Base-by-base conservation (phyloP, 768 basidiomycete species). In the Lanmaoa rubissima region DNA sequence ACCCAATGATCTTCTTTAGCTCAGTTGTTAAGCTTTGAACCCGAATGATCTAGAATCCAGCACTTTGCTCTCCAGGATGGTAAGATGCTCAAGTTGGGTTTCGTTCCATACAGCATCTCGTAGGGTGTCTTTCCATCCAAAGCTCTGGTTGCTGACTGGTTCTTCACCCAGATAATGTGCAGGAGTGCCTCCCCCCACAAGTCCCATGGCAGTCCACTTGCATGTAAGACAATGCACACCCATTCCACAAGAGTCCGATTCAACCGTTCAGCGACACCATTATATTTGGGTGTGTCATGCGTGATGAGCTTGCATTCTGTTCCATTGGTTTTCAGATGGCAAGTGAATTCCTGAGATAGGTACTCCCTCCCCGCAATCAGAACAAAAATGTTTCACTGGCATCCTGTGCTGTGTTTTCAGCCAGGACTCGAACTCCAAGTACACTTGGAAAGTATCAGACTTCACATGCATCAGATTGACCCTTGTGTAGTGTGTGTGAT, bases 211-310 rank as follows among this genome's bases (percentile, higher is more conserved):
- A 67, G 46, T 5, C 55, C 48, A 17, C 58, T 54, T 1, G 50
- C 61, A 28, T 62, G 60, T 9, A 71, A 39, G 26, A 70, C 53
- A 1, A 61, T 50, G 2, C 52, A 48, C 9, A 65, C 57, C 2
- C 53, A 31, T 46, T 69, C 56, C 3, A 61, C 12, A 0, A 69
- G 34, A 0, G 58, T 69, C 4, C 60, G 46, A 45, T 69, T 71
- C 1, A 65, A 56, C 7, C 61, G 26, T 51, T 74, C 68, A 0
- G 70, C 68, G 11, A 70, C 42, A 2, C 71, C 64, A 39, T 72
- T 74, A 40, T 71, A 63, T 19, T 66, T 39, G 0, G 62, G 69
- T 1, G 62, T 66, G 12, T 66, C 40, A 8, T 58, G 53, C 0
- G 38, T 49, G 31, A 63, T 48, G 34, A 55, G 53, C 21, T 46